A percentile compares a stretch with the other conserved stretches of the same genome.
phyloP scores from a whole-genome alignment of 2,329 filamentous ascomycete genomes.

The Blastomyces gilchristii region DNA sequence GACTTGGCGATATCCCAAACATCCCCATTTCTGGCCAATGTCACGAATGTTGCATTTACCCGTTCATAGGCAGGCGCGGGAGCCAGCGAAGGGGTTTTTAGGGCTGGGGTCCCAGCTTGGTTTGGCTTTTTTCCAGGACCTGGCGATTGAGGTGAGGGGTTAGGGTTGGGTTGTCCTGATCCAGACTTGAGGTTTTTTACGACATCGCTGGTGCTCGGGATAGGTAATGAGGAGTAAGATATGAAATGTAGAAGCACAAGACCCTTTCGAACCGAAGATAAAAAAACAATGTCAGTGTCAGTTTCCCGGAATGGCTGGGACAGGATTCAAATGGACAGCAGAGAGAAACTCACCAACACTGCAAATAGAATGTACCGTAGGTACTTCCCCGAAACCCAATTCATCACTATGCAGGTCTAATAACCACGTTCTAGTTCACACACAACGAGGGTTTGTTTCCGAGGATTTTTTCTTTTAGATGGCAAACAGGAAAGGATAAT shows the following conservation, averaged over 20 bases:
- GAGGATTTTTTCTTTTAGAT: too few species aligned
- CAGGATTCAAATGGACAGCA: background rate
- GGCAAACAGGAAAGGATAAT: background rate
- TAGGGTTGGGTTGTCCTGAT: background rate
- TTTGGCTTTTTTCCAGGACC: background rate
- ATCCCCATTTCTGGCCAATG: constrained; percentile 83
- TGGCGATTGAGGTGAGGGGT: background rate
- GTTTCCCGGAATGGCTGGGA: background rate
- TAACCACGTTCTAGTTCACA: background rate
- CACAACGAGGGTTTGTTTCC: background rate
- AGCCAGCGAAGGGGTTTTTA: background rate
- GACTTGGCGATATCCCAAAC: constrained; percentile 95
- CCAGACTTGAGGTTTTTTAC: constrained; percentile 6
- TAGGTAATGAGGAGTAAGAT: constrained; percentile 46
- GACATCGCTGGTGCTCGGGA: constrained; percentile 15
- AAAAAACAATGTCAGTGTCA: constrained; percentile 15
- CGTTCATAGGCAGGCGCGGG: constrained; percentile 39
- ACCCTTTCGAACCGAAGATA: constrained; percentile 23
- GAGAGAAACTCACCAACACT: constrained; percentile 56
- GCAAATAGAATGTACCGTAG: constrained; percentile 64
- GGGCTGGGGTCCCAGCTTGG: background rate
- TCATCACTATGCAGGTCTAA: background rate
- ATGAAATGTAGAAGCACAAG: constrained; percentile 71
- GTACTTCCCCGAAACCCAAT: constrained; percentile 22
- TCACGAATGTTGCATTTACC: constrained; percentile 97